A percentile compares a stretch with the other conserved stretches of the same genome.
These are phyloP conservation scores for Neopestalotiopsis sp. DNA, from an alignment of 2,329 filamentous ascomycete species.

Conservation along the genomic window DNA sequence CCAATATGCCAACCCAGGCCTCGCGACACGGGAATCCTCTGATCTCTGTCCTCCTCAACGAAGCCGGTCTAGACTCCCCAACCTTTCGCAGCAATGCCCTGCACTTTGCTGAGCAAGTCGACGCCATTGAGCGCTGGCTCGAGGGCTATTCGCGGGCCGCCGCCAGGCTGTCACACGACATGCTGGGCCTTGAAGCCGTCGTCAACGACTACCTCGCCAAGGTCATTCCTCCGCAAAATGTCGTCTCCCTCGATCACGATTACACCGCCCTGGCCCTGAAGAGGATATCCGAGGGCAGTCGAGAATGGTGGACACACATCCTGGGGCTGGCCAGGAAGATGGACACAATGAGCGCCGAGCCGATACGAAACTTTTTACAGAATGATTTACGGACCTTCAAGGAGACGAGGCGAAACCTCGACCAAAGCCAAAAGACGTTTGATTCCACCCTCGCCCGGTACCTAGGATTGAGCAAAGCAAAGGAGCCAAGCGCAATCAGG, in stretches of 20 bases:
- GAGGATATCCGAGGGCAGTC: conserved; percentile 81
- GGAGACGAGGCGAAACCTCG: conserved; percentile 77
- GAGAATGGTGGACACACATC: conserved; percentile 84
- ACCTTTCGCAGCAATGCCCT: conserved; percentile 87
- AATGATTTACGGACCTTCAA: conserved; percentile 86
- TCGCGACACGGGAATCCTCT: conserved; percentile 42
- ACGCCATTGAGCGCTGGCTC: conserved; percentile 91
- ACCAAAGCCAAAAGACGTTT: conserved; percentile 81
- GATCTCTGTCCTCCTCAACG: conserved; percentile 83
- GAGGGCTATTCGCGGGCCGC: conserved; percentile 62
- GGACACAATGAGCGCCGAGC: conserved; percentile 79
- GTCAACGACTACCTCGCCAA: conserved; percentile 79
- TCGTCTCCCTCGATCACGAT: conserved; percentile 91
- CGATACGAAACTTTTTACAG: conserved; percentile 77
- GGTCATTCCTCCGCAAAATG: conserved; percentile 72
- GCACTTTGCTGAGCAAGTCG: conserved; percentile 91
- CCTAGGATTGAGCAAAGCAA: conserved; percentile 84
- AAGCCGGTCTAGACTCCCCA: conserved; percentile 94
- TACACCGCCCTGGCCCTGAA: conserved; percentile 89
- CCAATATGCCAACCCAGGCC: conserved; percentile 21
- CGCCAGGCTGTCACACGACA: conserved; percentile 61
- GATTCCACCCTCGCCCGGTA: conserved; percentile 84
- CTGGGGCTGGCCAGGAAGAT: conserved; percentile 77
- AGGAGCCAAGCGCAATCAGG: conserved; percentile 87
- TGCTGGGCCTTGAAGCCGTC: conserved; percentile 77